Evolutionary conservation across 805 yeast species (phyloP), one percentile per base, ranked within the genome.

Genomic region (Candida tallmaniae): DNA sequence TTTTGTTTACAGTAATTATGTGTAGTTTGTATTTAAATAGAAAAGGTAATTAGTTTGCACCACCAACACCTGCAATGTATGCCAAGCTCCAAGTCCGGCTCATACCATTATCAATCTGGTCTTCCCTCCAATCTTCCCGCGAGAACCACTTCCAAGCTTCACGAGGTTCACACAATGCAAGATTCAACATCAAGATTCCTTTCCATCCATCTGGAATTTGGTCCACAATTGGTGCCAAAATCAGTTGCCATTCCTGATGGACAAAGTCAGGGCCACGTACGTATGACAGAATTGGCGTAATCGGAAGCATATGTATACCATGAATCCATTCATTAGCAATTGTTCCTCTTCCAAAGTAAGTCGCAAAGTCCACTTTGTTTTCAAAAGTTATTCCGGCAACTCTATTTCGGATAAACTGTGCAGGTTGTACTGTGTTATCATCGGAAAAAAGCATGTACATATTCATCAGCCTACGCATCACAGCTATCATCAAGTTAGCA

Each of bases 11-110:
- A n/a, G n/a, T n/a, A n/a, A n/a, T n/a, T n/a, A n/a, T n/a, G n/a
- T n/a, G n/a, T n/a, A n/a, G n/a, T n/a, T n/a, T n/a, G n/a, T n/a
- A n/a, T n/a, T n/a, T n/a, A n/a, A n/a, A n/a, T n/a, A n/a, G n/a
- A n/a, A n/a, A n/a, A n/a, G n/a, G n/a, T n/a, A n/a, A n/a, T n/a
- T 20, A 20, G 23, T 20, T 20, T 7, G 9, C 23, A 16, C 62
- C 65, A 6, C 64, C 66, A 32, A 65, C 55, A 14, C 73, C 80
- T 5, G 75, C 95, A 29, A 85, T 69, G 45, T 74, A 84, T 0
- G 95, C 78, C 42, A 88, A 64, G 9, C 89, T 80, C 95, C 96
- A 88, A 0, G 96, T 82, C 42, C 79, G 63, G 18, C 90, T 79
- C 70, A 87, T 90, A 2, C 97, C 97, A 38, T 76, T 75, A 50